Percentiles rank a stretch among this genome's conserved stretches.
Evolutionary conservation across 1,284 basidiomycete genomes (phyloP).

Genomic region (Malassezia psittaci): DNA sequence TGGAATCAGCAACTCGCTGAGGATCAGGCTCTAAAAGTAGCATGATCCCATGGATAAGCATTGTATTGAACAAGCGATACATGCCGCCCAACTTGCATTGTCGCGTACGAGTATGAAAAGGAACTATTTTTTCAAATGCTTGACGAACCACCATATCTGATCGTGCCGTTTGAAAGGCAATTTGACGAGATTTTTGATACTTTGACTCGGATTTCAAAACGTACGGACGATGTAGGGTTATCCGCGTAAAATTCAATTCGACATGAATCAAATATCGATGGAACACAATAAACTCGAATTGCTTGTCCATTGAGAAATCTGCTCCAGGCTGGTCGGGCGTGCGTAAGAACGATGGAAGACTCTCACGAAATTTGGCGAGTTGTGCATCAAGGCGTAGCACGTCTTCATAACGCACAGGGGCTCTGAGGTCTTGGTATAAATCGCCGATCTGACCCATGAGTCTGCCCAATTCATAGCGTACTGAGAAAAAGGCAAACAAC

Average conservation of each 20-base stretch:
- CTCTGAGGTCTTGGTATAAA: constrained; percentile 81
- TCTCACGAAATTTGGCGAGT: constrained; percentile 69
- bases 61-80: constrained; percentile 39
- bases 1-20: constrained; percentile 26
- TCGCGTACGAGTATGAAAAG: constrained; percentile 31
- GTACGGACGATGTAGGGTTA: constrained; percentile 39
- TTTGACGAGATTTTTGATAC: constrained; percentile 31
- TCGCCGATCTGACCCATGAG: constrained; percentile 87
- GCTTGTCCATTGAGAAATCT: constrained; percentile 21
- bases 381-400: constrained; percentile 75
- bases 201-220: constrained; percentile 34
- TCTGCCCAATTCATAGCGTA: constrained; percentile 68
- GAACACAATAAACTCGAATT: constrained; percentile 34
- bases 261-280: constrained; percentile 42
- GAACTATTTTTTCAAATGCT: constrained; percentile 34
- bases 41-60: constrained; percentile 41
- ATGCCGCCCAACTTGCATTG: constrained; percentile 34
- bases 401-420: constrained; percentile 66
- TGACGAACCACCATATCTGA: constrained; percentile 30
- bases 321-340: constrained; percentile 57
- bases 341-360: constrained; percentile 65
- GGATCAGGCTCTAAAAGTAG: constrained; percentile 33
- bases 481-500: constrained; percentile 72
- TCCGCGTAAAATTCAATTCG: constrained; percentile 40
- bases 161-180: constrained; percentile 36